Base-by-base conservation (phyloP, 805 yeast species). In the Hanseniaspora mollemarum region DNA sequence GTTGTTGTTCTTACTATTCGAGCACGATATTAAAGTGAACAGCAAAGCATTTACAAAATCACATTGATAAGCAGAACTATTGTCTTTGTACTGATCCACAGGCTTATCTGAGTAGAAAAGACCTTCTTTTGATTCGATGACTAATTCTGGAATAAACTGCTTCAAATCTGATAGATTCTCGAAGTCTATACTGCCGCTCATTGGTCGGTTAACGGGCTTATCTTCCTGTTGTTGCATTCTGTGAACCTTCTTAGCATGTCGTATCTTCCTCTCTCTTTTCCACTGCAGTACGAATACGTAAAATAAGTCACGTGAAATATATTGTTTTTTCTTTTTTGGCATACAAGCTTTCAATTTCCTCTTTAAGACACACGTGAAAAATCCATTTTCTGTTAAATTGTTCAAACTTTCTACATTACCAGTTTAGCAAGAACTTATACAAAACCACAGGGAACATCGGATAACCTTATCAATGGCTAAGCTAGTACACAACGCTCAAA, bases 401-500 rank as follows among this genome's bases (percentile, higher is more conserved):
- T n/a, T n/a, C n/a, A n/a, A n/a, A n/a, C n/a, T n/a, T n/a, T n/a
- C n/a, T n/a, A n/a, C n/a, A n/a, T n/a, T n/a, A n/a, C n/a, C n/a
- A n/a, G n/a, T n/a, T n/a, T n/a, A 44, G 16, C 36, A 32, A 32
- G n/a, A 32, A 8, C 31, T 28, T 9, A 12, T 19, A 25, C 13
- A 21, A 1, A 38, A 15, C n/a, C 29, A 29, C 19, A 7, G n/a
- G 22, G 13, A 28, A 18, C 16, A 18, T 29, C 10, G 4, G n/a
- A 29, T n/a, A 35, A 13, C 15, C 18, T 5, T 5, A 21, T 8
- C 9, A 50, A 85, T 85, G 94, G 83, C 83, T 32, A 83, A 81
- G 56, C 68, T 83, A 31, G 90, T 83, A 12, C 96, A 88, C 64
- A 84, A 87, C 61, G 81, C 90, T 10, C 96, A 90, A 66, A 92